Base-by-base conservation (phyloP, 2,329 filamentous ascomycete genomes). In the Alternaria tenuissima region DNA sequence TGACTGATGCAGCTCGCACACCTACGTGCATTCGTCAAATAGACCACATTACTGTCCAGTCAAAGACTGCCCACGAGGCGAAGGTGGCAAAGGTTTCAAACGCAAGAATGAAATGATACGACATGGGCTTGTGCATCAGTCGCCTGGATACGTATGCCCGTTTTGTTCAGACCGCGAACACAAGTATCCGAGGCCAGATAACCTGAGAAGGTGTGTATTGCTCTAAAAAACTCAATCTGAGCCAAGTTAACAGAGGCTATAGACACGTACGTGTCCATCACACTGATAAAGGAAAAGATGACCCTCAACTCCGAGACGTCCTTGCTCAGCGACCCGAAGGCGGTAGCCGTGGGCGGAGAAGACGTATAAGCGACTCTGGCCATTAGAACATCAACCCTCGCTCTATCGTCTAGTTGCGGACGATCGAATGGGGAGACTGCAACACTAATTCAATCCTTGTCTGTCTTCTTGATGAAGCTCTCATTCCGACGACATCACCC, bases 211-310 rank as follows among this genome's bases (percentile, higher is more conserved):
- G 92, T 96, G 84, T 66, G 86, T 76, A 18, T 24, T 3, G n/a
- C 22, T 18, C 9, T 34, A 2, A 9, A 26, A 55, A 28, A 9
- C 36, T 39, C 3, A 11, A 30, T 20, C 28, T 38, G 24, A 38
- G 12, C 39, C 12, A 12, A 38, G 22, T 32, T 51, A 49, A 53
- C 28, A 32, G 30, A 52, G 32, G 0, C 2, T 7, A 30, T 48
- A 96, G 93, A 78, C 95, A 99, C 79, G 95, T 98, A 34, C 88
- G 93, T 55, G 93, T 95, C 42, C 94, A 98, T 76, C 95, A 98
- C 76, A 82, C 89, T 39, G 94, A 98, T 73, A 95, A 93, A 77
- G 89, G 91, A 75, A 94, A 93, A 78, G 93, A 97, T 68, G 94
- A 98, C 72, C 88, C 91, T 0, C 79, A 85, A 55, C 82, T 99